Base-by-base conservation (phyloP, 2,329 filamentous ascomycete species). In the Colletotrichum agaves region DNA sequence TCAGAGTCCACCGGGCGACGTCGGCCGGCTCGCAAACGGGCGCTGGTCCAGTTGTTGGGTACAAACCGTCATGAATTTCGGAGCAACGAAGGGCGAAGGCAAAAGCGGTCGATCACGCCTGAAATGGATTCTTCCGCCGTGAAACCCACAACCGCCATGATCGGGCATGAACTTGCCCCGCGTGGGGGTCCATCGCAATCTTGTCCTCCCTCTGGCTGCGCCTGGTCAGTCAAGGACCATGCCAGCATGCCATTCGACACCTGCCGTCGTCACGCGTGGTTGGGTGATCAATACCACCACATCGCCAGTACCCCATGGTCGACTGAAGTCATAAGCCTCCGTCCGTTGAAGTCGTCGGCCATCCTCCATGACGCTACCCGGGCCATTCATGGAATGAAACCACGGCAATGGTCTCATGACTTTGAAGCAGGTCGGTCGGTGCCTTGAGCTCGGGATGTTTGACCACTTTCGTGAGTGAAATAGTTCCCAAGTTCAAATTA, bases 91-190 rank as follows among this genome's bases (percentile, higher is more conserved):
- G 55, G 41, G 61, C 55, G 61, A 50, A 37, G 60, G 49, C 27
- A 27, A n/a, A 44, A 12, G 35, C 47, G 65, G 65, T 49, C 55
- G 65, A 68, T 68, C 65, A 60, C 61, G 23, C 31, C 65, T 68
- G 46, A 62, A 68, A 61, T 23, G 63, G 62, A 17, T 67, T 49
- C 49, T 58, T 68, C 39, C 62, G 66, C 63, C 61, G 57, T 56
- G 37, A 57, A 52, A 53, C 56, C 43, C 43, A 57, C 57, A 41
- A 61, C 56, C 50, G 49, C 44, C 19, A 49, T 37, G 41, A 37
- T 60, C 61, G 43, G 57, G 56, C 62, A 69, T 69, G 43, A 57
- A 56, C 37, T n/a, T 58, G 66, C 66, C 63, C 66, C 62, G 66
- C 66, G 62, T 69, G 66, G 66, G 66, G 66, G 66, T 69, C 44